Conservation (phyloP, 345 rosid genomes). For the Hibiscus mutabilis region DNA sequence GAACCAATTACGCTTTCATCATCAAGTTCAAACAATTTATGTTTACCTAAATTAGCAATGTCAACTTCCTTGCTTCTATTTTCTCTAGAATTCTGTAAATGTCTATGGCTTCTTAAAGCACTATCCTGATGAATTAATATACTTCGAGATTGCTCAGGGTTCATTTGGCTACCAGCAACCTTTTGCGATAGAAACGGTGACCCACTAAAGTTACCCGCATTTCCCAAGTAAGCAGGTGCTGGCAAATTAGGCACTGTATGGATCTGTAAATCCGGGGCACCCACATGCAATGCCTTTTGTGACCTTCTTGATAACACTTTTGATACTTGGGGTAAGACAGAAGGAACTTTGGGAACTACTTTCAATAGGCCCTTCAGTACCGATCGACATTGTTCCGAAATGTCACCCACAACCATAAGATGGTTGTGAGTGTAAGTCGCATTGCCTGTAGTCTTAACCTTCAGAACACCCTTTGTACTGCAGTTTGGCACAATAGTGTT, state of each 20-base stretch:
- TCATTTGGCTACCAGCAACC: constrained; percentile 19
- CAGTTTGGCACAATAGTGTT: constrained; percentile 23
- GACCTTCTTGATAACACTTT: constrained; percentile 23
- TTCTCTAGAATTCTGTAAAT: constrained; percentile 24
- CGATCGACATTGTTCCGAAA: constrained; percentile 20
- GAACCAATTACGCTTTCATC: constrained; percentile 19
- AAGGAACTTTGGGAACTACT: constrained; percentile 38
- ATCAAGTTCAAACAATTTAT: constrained; percentile 22
- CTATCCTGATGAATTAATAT: constrained; percentile 31
- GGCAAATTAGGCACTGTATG: constrained; percentile 22
- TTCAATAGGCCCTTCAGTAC: constrained; percentile 56
- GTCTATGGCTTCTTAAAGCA: constrained; percentile 17
- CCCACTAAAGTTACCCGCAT: constrained; percentile 21
- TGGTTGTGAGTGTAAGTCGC: constrained; percentile 24
- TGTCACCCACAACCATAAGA: constrained; percentile 18
- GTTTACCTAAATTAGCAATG: constrained; percentile 16
- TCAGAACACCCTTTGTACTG: constrained; percentile 33
- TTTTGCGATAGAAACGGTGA: constrained; percentile 23
- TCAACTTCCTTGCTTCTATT: constrained; percentile 22
- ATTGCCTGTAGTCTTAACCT: constrained; percentile 29
- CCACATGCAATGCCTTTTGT: constrained; percentile 13
- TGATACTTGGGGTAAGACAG: constrained; percentile 23
- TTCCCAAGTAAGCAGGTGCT: constrained; percentile 20
- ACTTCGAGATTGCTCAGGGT: constrained; percentile 28
- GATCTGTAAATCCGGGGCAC: constrained; percentile 24